phyloP scores from a whole-genome alignment of 2,329 filamentous ascomycete species.

The Celoporthe dispersa region DNA sequence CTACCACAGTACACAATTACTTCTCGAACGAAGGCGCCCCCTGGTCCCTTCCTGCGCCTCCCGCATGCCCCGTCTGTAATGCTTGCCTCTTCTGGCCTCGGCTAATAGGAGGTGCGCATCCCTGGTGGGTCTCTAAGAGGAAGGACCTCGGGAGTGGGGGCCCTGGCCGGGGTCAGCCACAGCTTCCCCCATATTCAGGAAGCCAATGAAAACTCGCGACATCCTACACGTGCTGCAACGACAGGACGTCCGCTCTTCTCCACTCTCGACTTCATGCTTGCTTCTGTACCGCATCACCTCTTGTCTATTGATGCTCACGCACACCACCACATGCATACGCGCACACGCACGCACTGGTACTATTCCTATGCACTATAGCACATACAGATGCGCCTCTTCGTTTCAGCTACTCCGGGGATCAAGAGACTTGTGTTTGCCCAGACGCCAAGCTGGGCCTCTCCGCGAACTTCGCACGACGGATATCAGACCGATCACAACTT shows the following conservation, averaged over 20 bases:
- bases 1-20: neutral
- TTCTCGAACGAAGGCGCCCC: neutral
- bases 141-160: constrained; percentile 6
- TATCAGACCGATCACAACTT: constrained; percentile 2
- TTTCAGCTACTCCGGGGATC: neutral
- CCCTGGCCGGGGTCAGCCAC: neutral
- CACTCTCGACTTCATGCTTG: constrained; percentile 5
- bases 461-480: neutral
- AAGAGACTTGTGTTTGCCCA: neutral
- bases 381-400: neutral
- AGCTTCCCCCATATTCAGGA: constrained; percentile 14
- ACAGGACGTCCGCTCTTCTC: constrained; percentile 16
- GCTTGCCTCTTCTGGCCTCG: constrained; percentile 11
- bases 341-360: neutral
- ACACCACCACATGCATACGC: neutral
- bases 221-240: constrained; percentile 13
- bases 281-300: neutral
- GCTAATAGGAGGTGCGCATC: neutral
- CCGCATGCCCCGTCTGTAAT: neutral
- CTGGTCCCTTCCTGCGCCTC: constrained; percentile 2
- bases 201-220: constrained; percentile 11
- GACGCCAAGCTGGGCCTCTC: neutral
- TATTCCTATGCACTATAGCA: neutral
- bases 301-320: neutral
- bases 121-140: neutral